Conservation (phyloP, 2,329 filamentous ascomycete species). For the Aspergillus awamori region DNA sequence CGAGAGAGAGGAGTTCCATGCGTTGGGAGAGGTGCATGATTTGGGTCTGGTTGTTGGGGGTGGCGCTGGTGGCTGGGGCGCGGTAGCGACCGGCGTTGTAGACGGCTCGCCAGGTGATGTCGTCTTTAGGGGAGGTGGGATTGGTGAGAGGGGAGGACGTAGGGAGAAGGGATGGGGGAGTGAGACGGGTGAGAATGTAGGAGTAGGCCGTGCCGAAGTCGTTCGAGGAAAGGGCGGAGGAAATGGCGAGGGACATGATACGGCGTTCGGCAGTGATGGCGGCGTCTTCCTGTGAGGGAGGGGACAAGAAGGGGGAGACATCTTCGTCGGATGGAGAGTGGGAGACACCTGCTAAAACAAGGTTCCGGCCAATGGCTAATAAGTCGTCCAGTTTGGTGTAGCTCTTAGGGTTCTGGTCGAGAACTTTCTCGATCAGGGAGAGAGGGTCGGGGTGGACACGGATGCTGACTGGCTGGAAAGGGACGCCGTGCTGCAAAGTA, state of each 20-base stretch:
- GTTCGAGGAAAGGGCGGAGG: constrained; percentile 46
- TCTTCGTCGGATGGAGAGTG: constrained; percentile 26
- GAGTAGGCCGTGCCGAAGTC: constrained; percentile 66
- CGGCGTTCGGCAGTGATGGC: constrained; percentile 48
- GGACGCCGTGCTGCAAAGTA: constrained; percentile 65
- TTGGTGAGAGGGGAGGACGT: constrained; percentile 33
- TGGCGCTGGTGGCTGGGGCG: constrained; percentile 32
- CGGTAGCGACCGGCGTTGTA: constrained; percentile 63
- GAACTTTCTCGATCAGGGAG: constrained; percentile 60
- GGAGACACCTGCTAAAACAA: constrained; percentile 53
- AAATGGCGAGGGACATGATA: constrained; percentile 51
- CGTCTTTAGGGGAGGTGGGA: constrained; percentile 47
- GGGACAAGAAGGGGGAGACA: constrained; percentile 19
- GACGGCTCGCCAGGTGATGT: constrained; percentile 66
- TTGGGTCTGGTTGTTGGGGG: constrained; percentile 41
- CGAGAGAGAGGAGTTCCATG: constrained; percentile 66
- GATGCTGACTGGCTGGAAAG: constrained; percentile 68
- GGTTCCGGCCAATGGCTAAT: constrained; percentile 61
- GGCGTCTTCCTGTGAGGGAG: constrained; percentile 29
- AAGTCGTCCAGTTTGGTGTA: constrained; percentile 68
- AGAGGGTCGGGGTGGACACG: constrained; percentile 65
- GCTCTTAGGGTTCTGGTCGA: constrained; percentile 63
- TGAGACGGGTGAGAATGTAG: constrained; percentile 64
- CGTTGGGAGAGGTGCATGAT: constrained; percentile 63
- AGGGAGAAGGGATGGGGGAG: constrained; percentile 38